phyloP scores from a whole-genome alignment of 2,329 filamentous ascomycete genomes.

The Neofusicoccum ribis region DNA sequence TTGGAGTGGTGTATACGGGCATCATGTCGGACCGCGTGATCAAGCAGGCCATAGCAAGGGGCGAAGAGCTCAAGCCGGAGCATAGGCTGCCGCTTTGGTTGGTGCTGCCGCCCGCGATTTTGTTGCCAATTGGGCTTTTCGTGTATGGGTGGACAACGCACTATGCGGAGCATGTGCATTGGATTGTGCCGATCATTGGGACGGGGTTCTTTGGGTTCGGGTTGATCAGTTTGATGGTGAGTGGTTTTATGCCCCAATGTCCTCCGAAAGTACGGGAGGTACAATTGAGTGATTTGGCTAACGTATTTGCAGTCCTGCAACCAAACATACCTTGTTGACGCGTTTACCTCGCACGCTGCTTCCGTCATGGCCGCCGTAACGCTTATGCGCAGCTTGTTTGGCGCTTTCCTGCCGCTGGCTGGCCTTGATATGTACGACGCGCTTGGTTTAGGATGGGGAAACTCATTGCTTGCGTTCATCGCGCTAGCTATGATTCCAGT shows the following conservation, averaged over 20 bases:
- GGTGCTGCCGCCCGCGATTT: conserved; percentile 38
- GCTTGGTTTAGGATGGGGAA: conserved; percentile 63
- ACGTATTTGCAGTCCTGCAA: conserved; percentile 27
- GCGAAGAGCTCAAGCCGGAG: conserved; percentile 38
- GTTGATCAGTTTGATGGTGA: conserved; percentile 34
- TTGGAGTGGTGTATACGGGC: conserved; percentile 40
- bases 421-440: conserved; percentile 60
- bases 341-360: conserved; percentile 57
- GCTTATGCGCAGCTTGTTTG: conserved; percentile 57
- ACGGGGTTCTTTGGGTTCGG: conserved; percentile 52
- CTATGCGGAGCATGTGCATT: conserved; percentile 51
- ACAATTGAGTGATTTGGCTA: neutral
- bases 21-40: conserved; percentile 38
- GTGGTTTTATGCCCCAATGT: neutral
- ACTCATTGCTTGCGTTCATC: conserved; percentile 57
- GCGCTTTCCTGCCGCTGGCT: conserved; percentile 59
- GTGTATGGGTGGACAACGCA: conserved; percentile 61
- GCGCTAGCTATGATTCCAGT: conserved; percentile 47
- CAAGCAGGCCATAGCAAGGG: conserved; percentile 33
- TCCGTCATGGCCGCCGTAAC: conserved; percentile 63
- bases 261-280: no score
- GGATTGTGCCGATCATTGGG: conserved; percentile 59
- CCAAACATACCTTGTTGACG: conserved; percentile 66
- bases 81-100: conserved; percentile 42
- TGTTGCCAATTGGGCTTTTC: conserved; percentile 46